These are phyloP conservation scores for Panaeolus papilionaceus DNA, from an alignment of 768 basidiomycete species.

Conservation along the genomic window DNA sequence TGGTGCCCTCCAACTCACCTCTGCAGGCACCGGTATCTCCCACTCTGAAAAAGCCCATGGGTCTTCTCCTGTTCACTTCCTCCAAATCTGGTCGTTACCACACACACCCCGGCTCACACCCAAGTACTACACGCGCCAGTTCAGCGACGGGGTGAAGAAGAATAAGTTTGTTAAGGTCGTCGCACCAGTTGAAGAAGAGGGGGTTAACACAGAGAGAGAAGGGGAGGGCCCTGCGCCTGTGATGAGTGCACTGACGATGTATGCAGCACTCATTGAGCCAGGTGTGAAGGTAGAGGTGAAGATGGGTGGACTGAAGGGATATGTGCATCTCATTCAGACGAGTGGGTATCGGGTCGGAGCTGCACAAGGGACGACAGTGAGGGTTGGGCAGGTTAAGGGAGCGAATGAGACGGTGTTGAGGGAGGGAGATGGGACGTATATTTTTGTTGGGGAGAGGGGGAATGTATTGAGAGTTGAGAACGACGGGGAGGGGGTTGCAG, in stretches of 20 bases:
- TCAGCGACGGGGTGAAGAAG: conserved; percentile 21
- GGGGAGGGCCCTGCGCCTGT: conserved; percentile 83
- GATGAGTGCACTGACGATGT: conserved; percentile 70
- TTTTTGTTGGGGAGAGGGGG: conserved; percentile 55
- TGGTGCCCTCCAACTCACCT: no score
- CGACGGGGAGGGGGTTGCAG: conserved; percentile 66
- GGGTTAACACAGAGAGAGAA: conserved; percentile 60
- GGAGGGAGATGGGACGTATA: conserved; percentile 91
- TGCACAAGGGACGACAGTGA: conserved; percentile 64
- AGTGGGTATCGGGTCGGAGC: conserved; percentile 75
- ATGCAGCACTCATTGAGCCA: conserved; percentile 72
- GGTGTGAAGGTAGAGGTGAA: conserved; percentile 58
- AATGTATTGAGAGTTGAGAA: conserved; percentile 59
- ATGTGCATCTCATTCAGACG: conserved; percentile 87
- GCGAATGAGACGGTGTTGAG: conserved; percentile 41
- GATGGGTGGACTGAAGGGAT: conserved; percentile 66
- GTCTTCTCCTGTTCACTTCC: no score
- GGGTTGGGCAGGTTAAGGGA: conserved; percentile 55
- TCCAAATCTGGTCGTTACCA: no score
- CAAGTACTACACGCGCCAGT: no score
- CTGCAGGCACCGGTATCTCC: no score
- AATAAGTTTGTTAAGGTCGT: conserved; percentile 78
- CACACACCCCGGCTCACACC: no score
- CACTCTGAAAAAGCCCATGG: no score
- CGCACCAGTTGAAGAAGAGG: conserved; percentile 59